These are phyloP conservation scores for Tetragonia tetragonoides DNA, from an alignment of 148 eudicot genomes.

Conservation along the genomic window DNA sequence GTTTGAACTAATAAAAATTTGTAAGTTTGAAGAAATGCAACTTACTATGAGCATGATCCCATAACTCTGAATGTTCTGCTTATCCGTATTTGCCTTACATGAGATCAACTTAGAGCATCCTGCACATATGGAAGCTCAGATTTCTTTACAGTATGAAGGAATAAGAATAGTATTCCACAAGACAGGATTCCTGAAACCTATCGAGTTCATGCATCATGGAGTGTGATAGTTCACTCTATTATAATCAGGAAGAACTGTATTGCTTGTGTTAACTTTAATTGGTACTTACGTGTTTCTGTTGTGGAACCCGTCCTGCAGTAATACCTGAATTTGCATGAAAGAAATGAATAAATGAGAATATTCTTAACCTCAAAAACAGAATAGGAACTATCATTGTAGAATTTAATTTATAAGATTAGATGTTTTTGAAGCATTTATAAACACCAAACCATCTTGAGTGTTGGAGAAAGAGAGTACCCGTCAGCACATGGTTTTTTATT, in stretches of 20 bases:
- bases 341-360: conserved; percentile 2
- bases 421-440: background rate
- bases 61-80: conserved; percentile 77
- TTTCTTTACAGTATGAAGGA: background rate
- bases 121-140: conserved; percentile 29
- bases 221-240: background rate
- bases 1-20: background rate
- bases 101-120: conserved; percentile 84
- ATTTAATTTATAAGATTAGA: background rate
- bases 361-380: background rate
- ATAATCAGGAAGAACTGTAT: background rate
- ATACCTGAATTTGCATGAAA: conserved; percentile 50
- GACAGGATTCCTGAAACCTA: background rate
- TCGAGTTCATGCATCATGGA: conserved; percentile 1
- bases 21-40: conserved; percentile 4
- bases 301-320: conserved; percentile 88
- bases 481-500: conserved; percentile 48
- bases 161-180: background rate
- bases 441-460: background rate
- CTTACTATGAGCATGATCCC: conserved; percentile 89
- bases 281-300: conserved; percentile 58
- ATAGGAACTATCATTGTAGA: background rate
- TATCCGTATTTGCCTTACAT: conserved; percentile 50
- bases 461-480: conserved; percentile 52
- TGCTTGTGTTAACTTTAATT: background rate